Evolutionary conservation across 2,329 filamentous ascomycete species (phyloP).

Genomic region (Pyricularia pennisetigena): DNA sequence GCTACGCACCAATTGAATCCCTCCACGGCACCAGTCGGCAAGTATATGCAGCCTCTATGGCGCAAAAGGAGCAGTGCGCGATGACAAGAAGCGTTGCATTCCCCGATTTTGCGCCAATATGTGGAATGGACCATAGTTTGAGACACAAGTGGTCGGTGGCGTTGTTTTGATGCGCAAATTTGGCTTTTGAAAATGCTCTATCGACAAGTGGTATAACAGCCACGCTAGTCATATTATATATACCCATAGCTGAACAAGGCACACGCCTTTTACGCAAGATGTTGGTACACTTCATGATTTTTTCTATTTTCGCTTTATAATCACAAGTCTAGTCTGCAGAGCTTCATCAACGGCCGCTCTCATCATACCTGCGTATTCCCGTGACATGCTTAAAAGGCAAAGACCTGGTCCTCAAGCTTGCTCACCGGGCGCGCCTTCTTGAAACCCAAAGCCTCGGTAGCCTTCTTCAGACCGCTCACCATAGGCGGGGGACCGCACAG

Average conservation of each 20-base stretch:
- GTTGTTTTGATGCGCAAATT: too few species aligned
- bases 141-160: too few species aligned
- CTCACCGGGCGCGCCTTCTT: constrained; percentile 89
- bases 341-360: background rate
- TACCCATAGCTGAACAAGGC: background rate
- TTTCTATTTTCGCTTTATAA: background rate
- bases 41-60: background rate
- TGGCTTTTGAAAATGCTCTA: too few species aligned
- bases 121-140: background rate
- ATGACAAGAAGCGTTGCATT: background rate
- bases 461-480: constrained; percentile 95
- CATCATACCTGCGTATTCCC: background rate
- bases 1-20: background rate
- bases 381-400: constrained; percentile 61
- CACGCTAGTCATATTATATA: background rate
- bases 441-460: constrained; percentile 79
- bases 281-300: background rate
- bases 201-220: background rate
- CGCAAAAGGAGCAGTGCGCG: background rate
- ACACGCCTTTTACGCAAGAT: background rate
- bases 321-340: background rate
- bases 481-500: constrained; percentile 95
- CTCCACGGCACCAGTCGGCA: background rate
- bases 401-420: constrained; percentile 97
- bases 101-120: too few species aligned